A percentile compares a stretch with the other conserved stretches of the same genome.
Conservation (phyloP, 768 basidiomycete species). For the Mycena amicta region DNA sequence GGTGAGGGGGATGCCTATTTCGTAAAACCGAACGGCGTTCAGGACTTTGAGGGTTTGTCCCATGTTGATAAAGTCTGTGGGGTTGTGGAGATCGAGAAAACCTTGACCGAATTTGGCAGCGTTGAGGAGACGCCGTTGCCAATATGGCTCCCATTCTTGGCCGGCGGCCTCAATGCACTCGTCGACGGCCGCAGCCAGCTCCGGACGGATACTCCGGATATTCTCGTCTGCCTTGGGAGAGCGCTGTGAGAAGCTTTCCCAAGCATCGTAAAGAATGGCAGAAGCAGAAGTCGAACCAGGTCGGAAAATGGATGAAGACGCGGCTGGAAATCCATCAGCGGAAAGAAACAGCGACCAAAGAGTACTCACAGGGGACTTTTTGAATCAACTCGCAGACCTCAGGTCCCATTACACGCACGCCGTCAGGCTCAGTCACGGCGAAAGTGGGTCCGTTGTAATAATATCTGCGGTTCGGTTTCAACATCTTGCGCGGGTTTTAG, state of each 20-base stretch:
- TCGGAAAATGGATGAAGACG: slow-evolving; percentile 80
- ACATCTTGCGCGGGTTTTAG: not conserved
- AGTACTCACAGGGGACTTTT: slow-evolving; percentile 81
- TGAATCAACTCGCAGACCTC: slow-evolving; percentile 88
- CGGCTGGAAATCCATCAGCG: slow-evolving; percentile 45
- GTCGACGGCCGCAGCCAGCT: slow-evolving; percentile 84
- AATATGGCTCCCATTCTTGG: slow-evolving; percentile 85
- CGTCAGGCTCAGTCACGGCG: slow-evolving; percentile 86
- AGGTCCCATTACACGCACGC: slow-evolving; percentile 80
- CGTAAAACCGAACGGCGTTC: slow-evolving; percentile 89
- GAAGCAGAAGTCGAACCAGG: slow-evolving; percentile 92
- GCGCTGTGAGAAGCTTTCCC: slow-evolving; percentile 81
- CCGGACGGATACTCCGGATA: slow-evolving; percentile 84
- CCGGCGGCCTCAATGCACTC: slow-evolving; percentile 94
- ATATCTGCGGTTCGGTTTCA: slow-evolving; percentile 53
- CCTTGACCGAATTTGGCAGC: slow-evolving; percentile 97
- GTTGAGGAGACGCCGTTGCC: slow-evolving; percentile 85
- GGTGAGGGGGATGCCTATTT: slow-evolving; percentile 92
- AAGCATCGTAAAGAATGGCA: slow-evolving; percentile 90
- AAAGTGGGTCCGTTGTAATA: slow-evolving; percentile 75
- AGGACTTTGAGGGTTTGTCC: slow-evolving; percentile 91
- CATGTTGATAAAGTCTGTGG: slow-evolving; percentile 90
- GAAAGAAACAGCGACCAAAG: not conserved
- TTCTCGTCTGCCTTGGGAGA: slow-evolving; percentile 93
- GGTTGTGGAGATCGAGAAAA: slow-evolving; percentile 91